These are phyloP conservation scores for Akebia trifoliata DNA, from an alignment of 164 flowering plant species.

Conservation along the genomic window DNA sequence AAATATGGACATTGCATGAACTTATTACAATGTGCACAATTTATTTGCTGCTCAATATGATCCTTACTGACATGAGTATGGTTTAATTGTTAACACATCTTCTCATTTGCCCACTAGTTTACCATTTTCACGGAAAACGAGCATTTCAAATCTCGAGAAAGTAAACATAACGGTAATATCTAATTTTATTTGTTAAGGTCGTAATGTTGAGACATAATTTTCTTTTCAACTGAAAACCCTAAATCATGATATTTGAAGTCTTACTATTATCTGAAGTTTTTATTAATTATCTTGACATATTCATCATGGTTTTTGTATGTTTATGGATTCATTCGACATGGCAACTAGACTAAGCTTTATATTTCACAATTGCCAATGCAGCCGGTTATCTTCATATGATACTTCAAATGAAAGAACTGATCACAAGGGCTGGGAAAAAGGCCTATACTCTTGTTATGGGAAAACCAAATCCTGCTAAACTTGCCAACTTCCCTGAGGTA, in stretches of 20 bases:
- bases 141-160: not conserved
- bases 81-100: too few species aligned
- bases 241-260: not conserved
- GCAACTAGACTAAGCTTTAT: conserved; percentile 4
- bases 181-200: not conserved
- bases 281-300: too few species aligned
- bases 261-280: not conserved
- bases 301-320: not conserved
- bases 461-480: conserved; percentile 93
- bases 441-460: conserved; percentile 87
- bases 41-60: too few species aligned
- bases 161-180: not conserved
- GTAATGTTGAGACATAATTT: not conserved
- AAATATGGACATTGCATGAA: not conserved
- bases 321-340: not conserved
- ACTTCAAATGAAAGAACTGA: conserved; percentile 70
- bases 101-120: too few species aligned
- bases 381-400: conserved; percentile 93
- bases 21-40: not conserved
- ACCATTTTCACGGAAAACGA: not conserved
- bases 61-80: too few species aligned
- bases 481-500: conserved; percentile 97
- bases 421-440: conserved; percentile 76
- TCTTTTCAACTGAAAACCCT: not conserved
- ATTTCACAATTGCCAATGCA: conserved; percentile 31